phyloP scores from a whole-genome alignment of 148 eudicot genomes.

The Agrostemma githago region DNA sequence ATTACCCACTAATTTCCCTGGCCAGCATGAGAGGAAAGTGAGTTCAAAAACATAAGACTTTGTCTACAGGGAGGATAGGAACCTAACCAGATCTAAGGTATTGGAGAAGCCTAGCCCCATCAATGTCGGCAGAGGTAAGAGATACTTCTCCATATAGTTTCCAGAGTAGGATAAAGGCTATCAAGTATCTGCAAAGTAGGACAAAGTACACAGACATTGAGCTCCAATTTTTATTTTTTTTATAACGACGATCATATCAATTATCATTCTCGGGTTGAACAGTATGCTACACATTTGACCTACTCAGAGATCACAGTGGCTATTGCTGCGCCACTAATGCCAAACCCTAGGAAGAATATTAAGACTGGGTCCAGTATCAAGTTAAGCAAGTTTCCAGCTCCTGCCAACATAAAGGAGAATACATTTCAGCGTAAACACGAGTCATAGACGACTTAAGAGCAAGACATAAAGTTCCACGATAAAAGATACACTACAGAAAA shows the following conservation, averaged over 20 bases:
- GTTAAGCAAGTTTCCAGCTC: slow-evolving; percentile 84
- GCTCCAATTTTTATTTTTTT: background rate
- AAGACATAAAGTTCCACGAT: slow-evolving; percentile 2
- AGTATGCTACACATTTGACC: slow-evolving; percentile 59
- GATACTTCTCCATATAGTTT: slow-evolving; percentile 57
- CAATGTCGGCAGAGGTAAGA: slow-evolving; percentile 59
- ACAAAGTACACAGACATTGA: background rate
- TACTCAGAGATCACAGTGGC: slow-evolving; percentile 97
- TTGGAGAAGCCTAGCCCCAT: slow-evolving; percentile 51
- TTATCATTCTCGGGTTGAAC: slow-evolving; percentile 5
- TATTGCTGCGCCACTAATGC: slow-evolving; percentile 87
- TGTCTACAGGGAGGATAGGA: slow-evolving; percentile 3
- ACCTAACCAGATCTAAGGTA: slow-evolving; percentile 74
- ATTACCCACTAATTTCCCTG: background rate
- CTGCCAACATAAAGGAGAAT: slow-evolving; percentile 32
- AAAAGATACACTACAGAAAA: background rate
- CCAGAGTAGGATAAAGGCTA: slow-evolving; percentile 71
- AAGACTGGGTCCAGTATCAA: slow-evolving; percentile 65
- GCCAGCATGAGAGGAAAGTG: background rate
- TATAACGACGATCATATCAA: slow-evolving; percentile 2
- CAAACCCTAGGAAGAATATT: slow-evolving; percentile 61
- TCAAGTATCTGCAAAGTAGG: slow-evolving; percentile 55
- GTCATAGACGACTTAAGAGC: background rate
- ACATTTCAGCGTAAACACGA: background rate
- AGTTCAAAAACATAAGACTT: background rate